Percentiles rank a stretch among this genome's conserved stretches.
These are phyloP conservation scores for Pisolithus sp. DNA, from an alignment of 768 basidiomycete genomes.

Conservation along the genomic window DNA sequence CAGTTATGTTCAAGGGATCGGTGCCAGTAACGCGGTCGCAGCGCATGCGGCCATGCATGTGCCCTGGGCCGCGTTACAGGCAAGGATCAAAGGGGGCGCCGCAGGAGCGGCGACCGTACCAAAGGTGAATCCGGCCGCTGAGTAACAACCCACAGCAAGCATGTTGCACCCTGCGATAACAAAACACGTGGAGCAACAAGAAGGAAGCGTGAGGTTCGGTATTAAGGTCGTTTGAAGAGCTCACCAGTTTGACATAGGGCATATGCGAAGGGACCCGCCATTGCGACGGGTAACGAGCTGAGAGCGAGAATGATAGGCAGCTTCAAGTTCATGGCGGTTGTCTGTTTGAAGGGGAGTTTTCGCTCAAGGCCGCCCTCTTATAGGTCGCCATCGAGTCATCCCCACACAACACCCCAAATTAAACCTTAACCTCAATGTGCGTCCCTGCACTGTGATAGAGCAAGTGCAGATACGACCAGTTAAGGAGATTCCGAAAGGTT, in stretches of 20 bases:
- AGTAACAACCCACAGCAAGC: constrained; percentile 17
- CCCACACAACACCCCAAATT: background rate
- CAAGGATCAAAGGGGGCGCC: constrained; percentile 16
- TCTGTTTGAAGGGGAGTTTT: background rate
- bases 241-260: constrained; percentile 20
- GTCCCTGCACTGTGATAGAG: too few species aligned
- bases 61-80: constrained; percentile 18
- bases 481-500: too few species aligned
- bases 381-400: background rate
- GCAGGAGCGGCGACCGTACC: constrained; percentile 14
- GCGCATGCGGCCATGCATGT: constrained; percentile 23
- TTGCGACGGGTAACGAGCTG: constrained; percentile 5
- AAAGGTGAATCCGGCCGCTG: constrained; percentile 19
- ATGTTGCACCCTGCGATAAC: constrained; percentile 17
- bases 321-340: constrained; percentile 19
- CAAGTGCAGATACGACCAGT: too few species aligned
- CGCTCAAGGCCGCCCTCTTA: background rate
- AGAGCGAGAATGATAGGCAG: constrained; percentile 13
- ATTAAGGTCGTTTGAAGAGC: background rate
- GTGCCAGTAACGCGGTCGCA: constrained; percentile 12
- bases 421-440: too few species aligned
- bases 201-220: background rate
- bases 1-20: constrained; percentile 14
- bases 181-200: background rate
- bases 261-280: constrained; percentile 17